These are phyloP conservation scores for Nannochloropsis salina DNA, from an alignment of 108 stramenopile genomes.

Conservation along the genomic window DNA sequence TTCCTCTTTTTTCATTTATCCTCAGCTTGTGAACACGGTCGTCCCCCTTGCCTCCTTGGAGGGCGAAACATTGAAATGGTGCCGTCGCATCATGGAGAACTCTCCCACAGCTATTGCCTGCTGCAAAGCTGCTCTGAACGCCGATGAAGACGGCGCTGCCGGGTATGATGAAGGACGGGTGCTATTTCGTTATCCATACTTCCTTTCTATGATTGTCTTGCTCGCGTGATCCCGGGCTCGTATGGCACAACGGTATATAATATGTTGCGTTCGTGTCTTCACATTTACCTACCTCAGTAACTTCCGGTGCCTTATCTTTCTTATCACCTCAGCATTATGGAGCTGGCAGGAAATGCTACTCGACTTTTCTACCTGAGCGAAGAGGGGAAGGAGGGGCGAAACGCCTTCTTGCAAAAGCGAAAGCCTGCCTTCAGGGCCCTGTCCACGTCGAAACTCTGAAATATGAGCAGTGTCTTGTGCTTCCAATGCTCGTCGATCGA, in stretches of 20 bases:
- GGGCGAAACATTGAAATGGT: conserved; percentile 76
- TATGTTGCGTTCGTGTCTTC: too few species aligned
- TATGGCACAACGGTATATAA: too few species aligned
- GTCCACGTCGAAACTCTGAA: conserved; percentile 46
- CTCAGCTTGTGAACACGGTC: conserved; percentile 69
- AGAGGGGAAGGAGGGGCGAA: conserved; percentile 80
- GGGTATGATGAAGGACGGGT: conserved; percentile 41
- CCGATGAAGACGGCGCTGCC: conserved; percentile 83
- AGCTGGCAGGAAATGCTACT: conserved; percentile 84
- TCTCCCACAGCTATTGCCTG: conserved; percentile 83
- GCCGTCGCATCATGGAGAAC: conserved; percentile 71
- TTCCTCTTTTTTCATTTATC: not conserved
- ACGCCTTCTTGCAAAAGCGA: conserved; percentile 79
- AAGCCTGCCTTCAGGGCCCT: conserved; percentile 69
- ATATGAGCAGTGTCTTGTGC: not conserved
- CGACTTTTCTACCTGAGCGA: conserved; percentile 80
- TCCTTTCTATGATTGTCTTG: too few species aligned
- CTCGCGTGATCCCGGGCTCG: too few species aligned
- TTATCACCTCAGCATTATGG: conserved; percentile 50
- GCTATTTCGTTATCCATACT: too few species aligned
- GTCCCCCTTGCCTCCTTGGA: conserved; percentile 64
- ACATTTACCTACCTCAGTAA: not conserved
- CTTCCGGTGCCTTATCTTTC: not conserved
- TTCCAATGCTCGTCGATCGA: too few species aligned
- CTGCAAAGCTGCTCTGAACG: conserved; percentile 82